Percentiles rank a stretch among this genome's conserved stretches.
phyloP scores from a whole-genome alignment of 768 basidiomycete species.

The Leccinum incarnatum region DNA sequence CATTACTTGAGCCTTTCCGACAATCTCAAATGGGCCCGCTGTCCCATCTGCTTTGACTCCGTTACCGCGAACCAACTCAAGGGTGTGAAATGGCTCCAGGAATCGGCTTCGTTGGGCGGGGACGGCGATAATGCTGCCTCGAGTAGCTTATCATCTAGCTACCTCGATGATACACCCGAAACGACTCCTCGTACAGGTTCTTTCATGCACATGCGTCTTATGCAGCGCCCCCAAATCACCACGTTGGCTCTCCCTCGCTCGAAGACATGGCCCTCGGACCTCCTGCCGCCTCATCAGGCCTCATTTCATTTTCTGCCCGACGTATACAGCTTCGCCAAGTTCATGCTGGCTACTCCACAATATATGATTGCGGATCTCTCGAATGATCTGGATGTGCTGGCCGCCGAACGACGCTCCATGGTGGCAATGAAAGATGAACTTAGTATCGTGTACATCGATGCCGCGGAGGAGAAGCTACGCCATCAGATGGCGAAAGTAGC shows the following conservation, averaged over 20 bases:
- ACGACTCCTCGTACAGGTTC: slow-evolving; percentile 52
- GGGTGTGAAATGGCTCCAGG: slow-evolving; percentile 87
- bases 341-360: slow-evolving; percentile 92
- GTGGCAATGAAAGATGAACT: slow-evolving; percentile 71
- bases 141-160: slow-evolving; percentile 47
- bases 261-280: slow-evolving; percentile 89
- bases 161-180: slow-evolving; percentile 35
- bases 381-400: slow-evolving; percentile 70
- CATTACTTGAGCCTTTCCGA: slow-evolving; percentile 86
- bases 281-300: slow-evolving; percentile 86
- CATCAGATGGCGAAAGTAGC: slow-evolving; percentile 76
- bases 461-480: slow-evolving; percentile 72
- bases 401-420: slow-evolving; percentile 63
- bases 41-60: slow-evolving; percentile 96
- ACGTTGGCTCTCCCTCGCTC: slow-evolving; percentile 94
- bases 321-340: slow-evolving; percentile 81
- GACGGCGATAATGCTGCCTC: slow-evolving; percentile 22
- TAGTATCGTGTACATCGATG: slow-evolving; percentile 75
- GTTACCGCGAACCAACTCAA: slow-evolving; percentile 89
- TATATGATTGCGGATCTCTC: slow-evolving; percentile 77
- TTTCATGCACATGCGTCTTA: slow-evolving; percentile 77
- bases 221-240: slow-evolving; percentile 92
- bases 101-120: slow-evolving; percentile 35
- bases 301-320: slow-evolving; percentile 97
- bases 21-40: slow-evolving; percentile 81